Percentiles rank a stretch among this genome's conserved stretches.
Evolutionary conservation across 192 early-diverging fungal genomes (phyloP).

Genomic region (Funneliformis geosporum): DNA sequence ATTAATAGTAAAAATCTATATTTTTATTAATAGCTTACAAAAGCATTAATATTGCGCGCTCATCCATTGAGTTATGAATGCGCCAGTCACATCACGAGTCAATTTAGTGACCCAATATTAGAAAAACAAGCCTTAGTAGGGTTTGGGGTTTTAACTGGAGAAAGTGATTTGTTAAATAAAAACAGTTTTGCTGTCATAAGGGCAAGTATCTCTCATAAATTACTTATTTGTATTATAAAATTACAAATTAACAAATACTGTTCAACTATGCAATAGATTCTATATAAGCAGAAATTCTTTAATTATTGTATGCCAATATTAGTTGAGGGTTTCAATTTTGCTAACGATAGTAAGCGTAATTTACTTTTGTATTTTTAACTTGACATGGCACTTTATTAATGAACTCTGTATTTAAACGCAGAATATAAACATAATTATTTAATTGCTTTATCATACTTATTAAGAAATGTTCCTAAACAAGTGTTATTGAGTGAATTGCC

Average conservation of each 20-base stretch:
- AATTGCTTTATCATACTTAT: conserved; percentile 78
- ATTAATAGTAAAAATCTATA: background rate
- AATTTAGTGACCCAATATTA: conserved; percentile 46
- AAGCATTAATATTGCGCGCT: conserved; percentile 62
- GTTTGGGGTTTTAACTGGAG: conserved; percentile 75
- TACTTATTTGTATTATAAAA: background rate
- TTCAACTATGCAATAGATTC: conserved; percentile 46
- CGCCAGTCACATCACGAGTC: conserved; percentile 52
- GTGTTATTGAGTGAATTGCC: conserved; percentile 78
- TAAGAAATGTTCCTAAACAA: conserved; percentile 81
- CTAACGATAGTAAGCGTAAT: conserved; percentile 38
- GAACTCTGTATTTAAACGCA: background rate
- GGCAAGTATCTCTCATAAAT: conserved; percentile 38
- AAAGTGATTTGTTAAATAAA: conserved; percentile 73
- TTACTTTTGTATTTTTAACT: background rate
- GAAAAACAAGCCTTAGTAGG: conserved; percentile 62
- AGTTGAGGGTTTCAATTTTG: conserved; percentile 55
- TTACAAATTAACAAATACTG: background rate
- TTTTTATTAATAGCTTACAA: conserved; percentile 59
- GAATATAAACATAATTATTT: conserved; percentile 73
- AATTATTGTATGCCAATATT: conserved; percentile 72
- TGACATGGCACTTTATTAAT: background rate
- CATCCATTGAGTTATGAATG: conserved; percentile 57
- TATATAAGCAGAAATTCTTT: conserved; percentile 89
- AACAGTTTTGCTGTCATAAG: conserved; percentile 63